These are phyloP conservation scores for Suhomyces pyralidae DNA, from an alignment of 805 yeast species.

Conservation along the genomic window DNA sequence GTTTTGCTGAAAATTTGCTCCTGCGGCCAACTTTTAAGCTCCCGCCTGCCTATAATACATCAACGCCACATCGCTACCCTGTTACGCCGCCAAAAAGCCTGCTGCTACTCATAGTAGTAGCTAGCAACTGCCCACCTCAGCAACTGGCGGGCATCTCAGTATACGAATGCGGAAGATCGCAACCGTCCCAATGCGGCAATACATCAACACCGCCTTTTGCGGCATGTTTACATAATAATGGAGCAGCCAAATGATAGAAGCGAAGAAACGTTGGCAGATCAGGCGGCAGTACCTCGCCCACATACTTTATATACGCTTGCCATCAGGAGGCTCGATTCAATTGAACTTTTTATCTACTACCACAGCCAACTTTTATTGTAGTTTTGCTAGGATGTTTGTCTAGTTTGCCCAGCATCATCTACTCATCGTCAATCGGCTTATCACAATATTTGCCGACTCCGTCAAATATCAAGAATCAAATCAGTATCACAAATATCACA, in stretches of 20 bases:
- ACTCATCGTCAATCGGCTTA: not conserved
- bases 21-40: not conserved
- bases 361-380: not conserved
- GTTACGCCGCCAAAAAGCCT: not conserved
- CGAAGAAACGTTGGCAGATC: not conserved
- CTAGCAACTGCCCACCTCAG: not conserved
- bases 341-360: not conserved
- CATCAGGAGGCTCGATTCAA: not conserved
- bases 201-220: not conserved
- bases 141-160: not conserved
- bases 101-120: not conserved
- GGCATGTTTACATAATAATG: conserved; percentile 1
- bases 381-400: not conserved
- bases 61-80: not conserved
- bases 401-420: not conserved
- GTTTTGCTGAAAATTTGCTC: not conserved
- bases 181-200: not conserved
- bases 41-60: not conserved
- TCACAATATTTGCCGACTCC: not conserved
- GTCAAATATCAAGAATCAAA: not conserved
- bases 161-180: not conserved
- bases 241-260: not conserved
- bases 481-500: too few species aligned
- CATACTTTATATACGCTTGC: not conserved
- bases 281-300: not conserved